Evolutionary conservation across 2,329 filamentous ascomycete genomes (phyloP).

Genomic region (Cadophora sp.): DNA sequence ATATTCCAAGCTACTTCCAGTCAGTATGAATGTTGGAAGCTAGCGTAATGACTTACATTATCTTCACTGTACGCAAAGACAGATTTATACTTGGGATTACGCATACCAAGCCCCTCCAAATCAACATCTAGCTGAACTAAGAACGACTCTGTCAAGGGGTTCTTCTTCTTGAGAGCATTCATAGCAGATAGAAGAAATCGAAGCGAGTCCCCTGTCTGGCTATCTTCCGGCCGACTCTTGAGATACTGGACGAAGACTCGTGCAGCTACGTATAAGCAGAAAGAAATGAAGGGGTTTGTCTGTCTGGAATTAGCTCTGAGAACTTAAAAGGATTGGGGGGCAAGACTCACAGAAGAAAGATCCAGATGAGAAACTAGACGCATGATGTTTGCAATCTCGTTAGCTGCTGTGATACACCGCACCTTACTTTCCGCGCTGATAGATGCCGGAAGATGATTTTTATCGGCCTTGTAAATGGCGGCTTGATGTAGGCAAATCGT

Average conservation of each 20-base stretch:
- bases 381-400: conserved; percentile 95
- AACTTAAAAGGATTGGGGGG: neutral
- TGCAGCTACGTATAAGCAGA: conserved; percentile 94
- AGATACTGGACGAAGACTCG: conserved; percentile 95
- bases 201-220: conserved; percentile 78
- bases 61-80: conserved; percentile 53
- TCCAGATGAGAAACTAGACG: conserved; percentile 92
- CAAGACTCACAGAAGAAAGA: conserved; percentile 71
- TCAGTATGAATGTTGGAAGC: conserved; percentile 25
- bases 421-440: conserved; percentile 91
- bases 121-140: conserved; percentile 93
- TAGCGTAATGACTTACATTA: conserved; percentile 37
- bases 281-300: conserved; percentile 96
- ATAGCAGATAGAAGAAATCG: conserved; percentile 91
- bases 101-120: conserved; percentile 73
- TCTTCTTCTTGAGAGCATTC: conserved; percentile 85
- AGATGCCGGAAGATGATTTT: conserved; percentile 77
- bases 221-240: conserved; percentile 90
- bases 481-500: conserved; percentile 98
- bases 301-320: conserved; percentile 49
- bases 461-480: conserved; percentile 96
- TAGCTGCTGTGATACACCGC: conserved; percentile 89
- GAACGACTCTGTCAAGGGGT: conserved; percentile 93
- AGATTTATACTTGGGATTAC: conserved; percentile 64
- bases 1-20: conserved; percentile 37